These are phyloP conservation scores for Salix caprea DNA, from an alignment of 345 rosid species.

Conservation along the genomic window DNA sequence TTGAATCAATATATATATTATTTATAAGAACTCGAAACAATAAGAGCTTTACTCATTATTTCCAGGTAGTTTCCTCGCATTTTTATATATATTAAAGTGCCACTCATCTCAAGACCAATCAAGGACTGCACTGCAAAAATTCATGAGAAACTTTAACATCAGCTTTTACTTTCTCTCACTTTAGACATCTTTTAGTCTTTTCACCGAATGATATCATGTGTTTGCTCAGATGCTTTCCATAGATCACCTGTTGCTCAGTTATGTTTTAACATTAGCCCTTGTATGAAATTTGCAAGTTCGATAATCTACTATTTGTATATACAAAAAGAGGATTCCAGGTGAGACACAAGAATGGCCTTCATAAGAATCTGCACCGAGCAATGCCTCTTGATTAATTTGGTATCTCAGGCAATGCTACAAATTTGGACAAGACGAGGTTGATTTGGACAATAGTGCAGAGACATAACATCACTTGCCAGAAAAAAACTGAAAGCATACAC, in stretches of 20 bases:
- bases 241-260: neutral
- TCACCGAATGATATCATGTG: constrained; percentile 8
- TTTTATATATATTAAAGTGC: no score
- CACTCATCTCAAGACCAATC: neutral
- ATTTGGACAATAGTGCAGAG: neutral
- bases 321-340: neutral
- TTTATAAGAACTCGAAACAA: no score
- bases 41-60: no score
- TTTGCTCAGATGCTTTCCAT: neutral
- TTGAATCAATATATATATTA: fast-evolving
- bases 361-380: no score
- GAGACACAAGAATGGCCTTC: neutral
- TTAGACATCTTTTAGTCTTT: constrained; percentile 1
- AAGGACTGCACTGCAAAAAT: neutral
- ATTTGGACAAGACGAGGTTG: neutral
- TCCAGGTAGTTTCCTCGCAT: no score
- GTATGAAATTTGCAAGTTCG: neutral
- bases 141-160: neutral
- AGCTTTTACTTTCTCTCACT: neutral
- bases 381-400: neutral
- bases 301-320: neutral
- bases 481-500: constrained; percentile 3
- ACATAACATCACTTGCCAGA: neutral
- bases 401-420: neutral
- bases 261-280: neutral